Evolutionary conservation across 176 grass and related monocot genomes (phyloP).

Genomic region (barley (Hordeum vulgare)): MorexV3_pseudomolecules_assembly NC_058521.1:38530604-38531103

Average conservation of each 20-base stretch:
- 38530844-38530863: not conserved
- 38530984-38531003: not conserved
- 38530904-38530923: not conserved
- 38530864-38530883: not conserved
- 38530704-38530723: not conserved
- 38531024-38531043: not conserved
- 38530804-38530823: not conserved
- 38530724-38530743: not conserved
- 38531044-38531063: not conserved
- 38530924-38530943: not conserved
- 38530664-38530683: not conserved
- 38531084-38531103: not conserved
- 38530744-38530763: not conserved
- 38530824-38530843: not conserved
- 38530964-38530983: not conserved
- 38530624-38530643: not conserved
- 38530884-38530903: not conserved
- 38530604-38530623: not conserved
- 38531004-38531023: not conserved
- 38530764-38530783: not conserved
- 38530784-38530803: not conserved
- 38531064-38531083: not conserved
- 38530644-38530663: no score
- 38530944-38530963: not conserved
- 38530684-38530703: not conserved